phyloP scores from a whole-genome alignment of 2,329 filamentous ascomycete genomes.

The Claviceps sp. region DNA sequence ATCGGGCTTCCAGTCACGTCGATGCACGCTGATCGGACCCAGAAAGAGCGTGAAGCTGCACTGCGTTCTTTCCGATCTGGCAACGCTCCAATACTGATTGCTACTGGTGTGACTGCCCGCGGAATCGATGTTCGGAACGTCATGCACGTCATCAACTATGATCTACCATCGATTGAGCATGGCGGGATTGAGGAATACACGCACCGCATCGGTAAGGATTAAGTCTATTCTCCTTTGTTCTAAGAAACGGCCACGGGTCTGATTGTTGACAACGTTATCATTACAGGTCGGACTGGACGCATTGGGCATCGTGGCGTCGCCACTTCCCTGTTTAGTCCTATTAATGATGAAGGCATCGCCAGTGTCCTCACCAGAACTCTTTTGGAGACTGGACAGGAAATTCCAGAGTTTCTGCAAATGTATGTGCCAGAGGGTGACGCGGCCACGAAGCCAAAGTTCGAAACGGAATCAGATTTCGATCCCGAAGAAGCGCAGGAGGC shows the following conservation, averaged over 20 bases:
- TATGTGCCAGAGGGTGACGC: conserved; percentile 45
- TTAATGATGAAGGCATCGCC: conserved; percentile 60
- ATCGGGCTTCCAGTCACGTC: conserved; percentile 68
- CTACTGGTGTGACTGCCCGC: conserved; percentile 76
- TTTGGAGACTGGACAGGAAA: conserved; percentile 60
- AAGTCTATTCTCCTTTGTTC: background rate
- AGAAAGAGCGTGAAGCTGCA: conserved; percentile 83
- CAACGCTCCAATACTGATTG: conserved; percentile 63
- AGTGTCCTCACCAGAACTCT: conserved; percentile 67
- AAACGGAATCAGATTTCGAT: conserved; percentile 42
- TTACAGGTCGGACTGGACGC: conserved; percentile 71
- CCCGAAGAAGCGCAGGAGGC: conserved; percentile 15
- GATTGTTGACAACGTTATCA: background rate
- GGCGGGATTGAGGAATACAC: conserved; percentile 91
- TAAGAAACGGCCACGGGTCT: background rate
- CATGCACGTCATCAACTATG: conserved; percentile 86
- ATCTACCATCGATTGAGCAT: conserved; percentile 59
- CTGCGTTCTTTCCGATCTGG: conserved; percentile 74
- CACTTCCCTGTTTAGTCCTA: conserved; percentile 70
- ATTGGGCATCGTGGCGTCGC: conserved; percentile 81
- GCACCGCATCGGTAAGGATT: conserved; percentile 70
- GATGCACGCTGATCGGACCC: conserved; percentile 77
- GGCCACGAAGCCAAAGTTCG: conserved; percentile 35
- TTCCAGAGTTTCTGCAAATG: conserved; percentile 69
- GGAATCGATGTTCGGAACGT: conserved; percentile 83